Base-by-base conservation (phyloP, 2,329 filamentous ascomycete genomes). In the Celoporthe dispersa region DNA sequence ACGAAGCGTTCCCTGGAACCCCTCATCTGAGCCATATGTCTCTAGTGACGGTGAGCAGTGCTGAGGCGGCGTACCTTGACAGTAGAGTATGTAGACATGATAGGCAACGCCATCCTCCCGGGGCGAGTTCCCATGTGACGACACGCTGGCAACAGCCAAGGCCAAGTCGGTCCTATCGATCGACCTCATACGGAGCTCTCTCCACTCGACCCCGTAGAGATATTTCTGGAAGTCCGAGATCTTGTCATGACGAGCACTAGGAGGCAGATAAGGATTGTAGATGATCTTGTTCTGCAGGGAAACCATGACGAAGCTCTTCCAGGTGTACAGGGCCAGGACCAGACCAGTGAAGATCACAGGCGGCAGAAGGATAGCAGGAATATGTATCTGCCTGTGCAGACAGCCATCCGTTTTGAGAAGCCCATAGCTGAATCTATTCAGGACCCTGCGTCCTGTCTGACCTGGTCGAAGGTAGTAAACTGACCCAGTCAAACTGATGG, bases 281-380 rank as follows among this genome's bases (percentile, higher is more conserved):
- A 94, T 91, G 76, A 94, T 93, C 77, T 91, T 91, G 76, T 94
- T 93, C 80, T 94, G 92, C 77, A 94, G 92, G 5, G 92, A 74
- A 37, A 95, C 84, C 81, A 94, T 88, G 89, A 93, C 92, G 67
- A 89, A 79, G 76, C 91, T 94, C 76, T 90, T 90, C 84, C 86
- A 89, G 1, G 80, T 82, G 85, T 86, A 94, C 19, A 94, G 81
- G 3, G 85, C 85, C 25, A 92, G 75, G 4, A 92, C 83, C 48
- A 94, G 83, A 1, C 90, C 89, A 19, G 83, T 78, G 76, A 94
- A 94, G 59, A 93, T 82, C 8, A 86, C 76, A 0, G 92, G 92
- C 9, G 92, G 90, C 3, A 91, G 80, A n/a, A 92, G 79, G 16
- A 86, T 73, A 22, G 82, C 75, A 66, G 80, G 76, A 67, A 80